Evolutionary conservation across 768 basidiomycete species (phyloP).

Genomic region (Lactarius hengduanensis): DNA sequence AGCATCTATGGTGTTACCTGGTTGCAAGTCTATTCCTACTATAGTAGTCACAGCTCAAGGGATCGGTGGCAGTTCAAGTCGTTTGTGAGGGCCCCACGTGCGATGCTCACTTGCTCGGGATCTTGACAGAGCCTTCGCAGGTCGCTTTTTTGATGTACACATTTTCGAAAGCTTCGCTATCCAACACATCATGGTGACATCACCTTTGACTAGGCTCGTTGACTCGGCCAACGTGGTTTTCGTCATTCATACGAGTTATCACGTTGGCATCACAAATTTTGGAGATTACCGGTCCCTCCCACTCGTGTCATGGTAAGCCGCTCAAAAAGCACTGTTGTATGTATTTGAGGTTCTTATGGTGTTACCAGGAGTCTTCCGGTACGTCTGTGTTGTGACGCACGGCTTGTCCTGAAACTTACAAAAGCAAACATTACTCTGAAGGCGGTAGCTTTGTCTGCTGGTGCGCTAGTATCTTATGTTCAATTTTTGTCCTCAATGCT

Average conservation of each 20-base stretch:
- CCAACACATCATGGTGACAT: neutral
- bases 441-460: neutral
- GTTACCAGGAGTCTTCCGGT: slow-evolving; percentile 6
- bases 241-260: neutral
- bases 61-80: neutral
- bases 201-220: neutral
- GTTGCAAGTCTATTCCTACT: slow-evolving; percentile 17
- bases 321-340: neutral
- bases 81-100: neutral
- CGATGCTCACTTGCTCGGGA: neutral
- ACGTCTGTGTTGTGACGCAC: neutral
- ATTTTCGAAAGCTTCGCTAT: neutral
- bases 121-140: neutral
- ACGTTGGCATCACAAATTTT: slow-evolving; percentile 1
- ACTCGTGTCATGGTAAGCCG: neutral
- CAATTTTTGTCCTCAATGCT: neutral
- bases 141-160: slow-evolving; percentile 11
- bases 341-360: neutral
- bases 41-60: neutral
- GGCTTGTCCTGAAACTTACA: neutral
- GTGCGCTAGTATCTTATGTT: neutral
- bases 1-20: slow-evolving; percentile 11
- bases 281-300: neutral
- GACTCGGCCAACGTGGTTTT: slow-evolving; percentile 1
- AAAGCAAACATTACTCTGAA: neutral